Evolutionary conservation across 2,329 filamentous ascomycete species (phyloP), one percentile per base, ranked within the genome.

Genomic region (Clonostachys byssicola): DNA sequence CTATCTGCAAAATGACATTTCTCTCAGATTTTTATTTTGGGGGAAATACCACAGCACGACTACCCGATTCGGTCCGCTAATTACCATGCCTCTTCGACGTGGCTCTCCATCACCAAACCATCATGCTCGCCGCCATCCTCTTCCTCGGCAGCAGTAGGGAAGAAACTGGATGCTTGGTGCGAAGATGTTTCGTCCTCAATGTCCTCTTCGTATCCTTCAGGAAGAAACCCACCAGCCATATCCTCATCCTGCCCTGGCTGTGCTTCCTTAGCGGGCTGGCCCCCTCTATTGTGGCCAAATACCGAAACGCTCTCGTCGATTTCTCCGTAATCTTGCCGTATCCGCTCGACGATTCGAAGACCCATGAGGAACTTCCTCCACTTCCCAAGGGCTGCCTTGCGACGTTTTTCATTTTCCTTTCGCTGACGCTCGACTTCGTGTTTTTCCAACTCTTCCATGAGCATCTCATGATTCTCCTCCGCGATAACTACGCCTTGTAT

Each of bases 301-400:
- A 79, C 73, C 14, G 81, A 77, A 5, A 74, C 67, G 23, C 67
- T 67, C 10, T 77, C 74, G 40, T 73, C 70, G 5, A 79, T 70
- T 36, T 83, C 77, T 2, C 87, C 88, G 61, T 95, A 95, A 51
- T 95, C 88, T 47, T 83, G 77, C 39, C 76, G 76, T 39, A 95
- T 85, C 43, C 90, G 78, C 62, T 94, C 79, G 17, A 89, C 77
- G 48, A 97, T 94, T 4, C 90, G 78, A 66, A 96, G 62, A 0
- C 92, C 92, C 74, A 92, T 88, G 13, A 95, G 66, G 56, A 96
- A 89, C 64, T 88, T 95, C 48, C 88, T 81, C 94, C 94, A 99
- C 54, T 83, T 80, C 1, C 78, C 79, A 42, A 97, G 61, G 1
- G 88, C 84, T 12, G 80, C 75, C 52, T 88, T 91, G 45, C 86